Evolutionary conservation across 129 eudicot genomes (phyloP).

Genomic region (Centaurea solstitialis): DNA sequence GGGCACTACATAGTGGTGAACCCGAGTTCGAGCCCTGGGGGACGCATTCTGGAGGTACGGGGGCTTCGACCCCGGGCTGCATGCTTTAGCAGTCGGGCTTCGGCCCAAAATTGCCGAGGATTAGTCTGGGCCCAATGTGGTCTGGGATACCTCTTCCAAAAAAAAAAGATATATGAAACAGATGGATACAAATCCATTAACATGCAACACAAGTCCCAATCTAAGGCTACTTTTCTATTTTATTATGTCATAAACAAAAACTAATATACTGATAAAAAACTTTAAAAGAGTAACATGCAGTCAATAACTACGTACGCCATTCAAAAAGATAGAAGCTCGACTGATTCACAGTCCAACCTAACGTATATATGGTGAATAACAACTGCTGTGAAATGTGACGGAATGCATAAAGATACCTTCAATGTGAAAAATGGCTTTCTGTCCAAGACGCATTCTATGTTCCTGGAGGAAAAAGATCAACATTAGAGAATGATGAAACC

Average conservation of each 20-base stretch:
- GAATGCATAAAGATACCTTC: conserved; percentile 59
- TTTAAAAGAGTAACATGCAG: not conserved
- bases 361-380: not conserved
- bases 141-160: too few species aligned
- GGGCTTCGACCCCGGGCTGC: too few species aligned
- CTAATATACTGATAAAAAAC: not conserved
- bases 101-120: too few species aligned
- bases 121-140: too few species aligned
- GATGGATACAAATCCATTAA: not conserved
- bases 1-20: too few species aligned
- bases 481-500: not conserved
- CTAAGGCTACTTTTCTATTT: not conserved
- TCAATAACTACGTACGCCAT: not conserved
- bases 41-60: too few species aligned
- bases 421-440: conserved; percentile 98
- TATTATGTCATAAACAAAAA: not conserved
- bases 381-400: not conserved
- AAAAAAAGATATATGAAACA: too few species aligned
- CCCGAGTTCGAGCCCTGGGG: too few species aligned
- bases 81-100: too few species aligned
- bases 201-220: not conserved
- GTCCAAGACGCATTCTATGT: conserved; percentile 96
- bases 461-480: conserved; percentile 49
- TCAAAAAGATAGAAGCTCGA: too few species aligned
- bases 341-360: too few species aligned